A percentile compares a stretch with the other conserved stretches of the same genome.
Conservation (phyloP, 306 rosid genomes). For the Cicer chorassanicum region DNA sequence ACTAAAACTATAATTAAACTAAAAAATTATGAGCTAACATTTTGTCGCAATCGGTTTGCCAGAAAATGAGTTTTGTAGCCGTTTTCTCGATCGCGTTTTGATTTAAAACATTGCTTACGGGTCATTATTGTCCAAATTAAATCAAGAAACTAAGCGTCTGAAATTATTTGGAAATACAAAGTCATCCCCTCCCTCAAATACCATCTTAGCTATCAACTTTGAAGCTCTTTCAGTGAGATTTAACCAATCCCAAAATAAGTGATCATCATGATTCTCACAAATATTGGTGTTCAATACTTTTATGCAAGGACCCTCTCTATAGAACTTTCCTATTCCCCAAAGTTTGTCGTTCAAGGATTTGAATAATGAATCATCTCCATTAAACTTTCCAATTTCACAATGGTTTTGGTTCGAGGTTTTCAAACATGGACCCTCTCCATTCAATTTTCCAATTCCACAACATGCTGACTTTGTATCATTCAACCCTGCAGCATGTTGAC, state of each 20-base stretch:
- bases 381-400: conserved; percentile 39
- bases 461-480: conserved; percentile 52
- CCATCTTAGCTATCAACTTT: conserved; percentile 18
- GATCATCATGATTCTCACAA: conserved; percentile 33
- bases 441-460: conserved; percentile 55
- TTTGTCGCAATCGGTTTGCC: no score
- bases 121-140: no score
- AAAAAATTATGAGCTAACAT: no score
- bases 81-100: no score
- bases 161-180: conserved; percentile 52
- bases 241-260: conserved; percentile 67
- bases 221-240: conserved; percentile 57
- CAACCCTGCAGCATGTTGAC: conserved; percentile 45
- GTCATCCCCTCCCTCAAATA: neutral
- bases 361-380: conserved; percentile 41
- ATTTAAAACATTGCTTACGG: no score
- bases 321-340: conserved; percentile 53
- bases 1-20: no score
- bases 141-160: no score
- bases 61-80: no score
- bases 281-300: neutral
- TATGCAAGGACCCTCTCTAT: conserved; percentile 45
- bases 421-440: conserved; percentile 48
- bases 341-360: neutral
- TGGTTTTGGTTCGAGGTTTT: neutral